phyloP scores from a whole-genome alignment of 2,329 filamentous ascomycete genomes.

The Periconia digitata region DNA sequence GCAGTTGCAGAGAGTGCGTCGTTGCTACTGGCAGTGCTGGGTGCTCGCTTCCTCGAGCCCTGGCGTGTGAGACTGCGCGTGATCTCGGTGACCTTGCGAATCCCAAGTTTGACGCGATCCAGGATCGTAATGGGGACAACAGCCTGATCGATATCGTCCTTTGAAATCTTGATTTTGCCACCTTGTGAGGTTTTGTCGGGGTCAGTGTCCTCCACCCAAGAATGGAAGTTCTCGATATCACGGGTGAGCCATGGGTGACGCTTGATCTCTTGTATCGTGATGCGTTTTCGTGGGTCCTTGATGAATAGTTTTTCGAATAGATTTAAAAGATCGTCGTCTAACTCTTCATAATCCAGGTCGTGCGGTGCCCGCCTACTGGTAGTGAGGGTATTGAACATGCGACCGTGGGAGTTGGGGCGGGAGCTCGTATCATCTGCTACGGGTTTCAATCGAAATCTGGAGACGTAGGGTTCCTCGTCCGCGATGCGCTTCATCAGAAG shows the following conservation, averaged over 20 bases:
- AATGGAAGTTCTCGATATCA: conserved; percentile 71
- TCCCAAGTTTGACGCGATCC: conserved; percentile 77
- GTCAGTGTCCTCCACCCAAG: conserved; percentile 95
- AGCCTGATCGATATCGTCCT: conserved; percentile 85
- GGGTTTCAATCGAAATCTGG: conserved; percentile 77
- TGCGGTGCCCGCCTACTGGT: conserved; percentile 74
- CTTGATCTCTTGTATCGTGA: conserved; percentile 89
- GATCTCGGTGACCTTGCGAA: conserved; percentile 53
- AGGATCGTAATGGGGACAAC: conserved; percentile 76
- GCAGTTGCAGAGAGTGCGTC: conserved; percentile 57
- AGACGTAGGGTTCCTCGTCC: conserved; percentile 89
- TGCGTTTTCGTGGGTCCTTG: conserved; percentile 87
- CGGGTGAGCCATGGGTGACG: conserved; percentile 87
- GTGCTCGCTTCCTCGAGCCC: conserved; percentile 56
- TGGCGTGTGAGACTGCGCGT: conserved; percentile 30
- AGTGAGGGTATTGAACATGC: conserved; percentile 54
- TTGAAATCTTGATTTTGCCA: conserved; percentile 88
- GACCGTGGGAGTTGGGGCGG: conserved; percentile 49
- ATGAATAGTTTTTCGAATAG: conserved; percentile 76
- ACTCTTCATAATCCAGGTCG: conserved; percentile 80
- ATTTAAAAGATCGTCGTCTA: conserved; percentile 79
- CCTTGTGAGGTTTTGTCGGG: conserved; percentile 76
- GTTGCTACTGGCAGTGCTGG: conserved; percentile 56
- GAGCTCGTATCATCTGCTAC: conserved; percentile 53
- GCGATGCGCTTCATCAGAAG: conserved; percentile 91